Conservation (phyloP, 2,329 filamentous ascomycete genomes). For the Colletotrichum brevisporum region DNA sequence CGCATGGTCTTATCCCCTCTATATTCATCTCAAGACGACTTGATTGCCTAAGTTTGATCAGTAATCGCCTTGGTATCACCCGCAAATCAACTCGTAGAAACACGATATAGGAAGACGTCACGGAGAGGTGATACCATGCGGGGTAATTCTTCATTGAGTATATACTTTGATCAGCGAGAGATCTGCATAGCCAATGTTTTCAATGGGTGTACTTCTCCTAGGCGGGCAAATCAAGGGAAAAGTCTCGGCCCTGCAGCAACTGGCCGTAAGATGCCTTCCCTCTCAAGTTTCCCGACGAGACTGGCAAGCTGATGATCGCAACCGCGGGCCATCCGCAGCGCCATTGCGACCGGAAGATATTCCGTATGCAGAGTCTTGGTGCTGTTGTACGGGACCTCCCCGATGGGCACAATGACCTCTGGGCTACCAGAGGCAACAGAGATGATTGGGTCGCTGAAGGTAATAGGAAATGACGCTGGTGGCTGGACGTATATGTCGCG, state of each 20-base stretch:
- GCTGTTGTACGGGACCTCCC: conserved; percentile 21
- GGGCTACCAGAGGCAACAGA: conserved; percentile 13
- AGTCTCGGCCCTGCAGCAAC: neutral
- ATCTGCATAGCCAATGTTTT: too few species aligned
- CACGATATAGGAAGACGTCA: neutral
- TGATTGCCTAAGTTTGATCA: neutral
- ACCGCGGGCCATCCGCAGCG: conserved; percentile 36
- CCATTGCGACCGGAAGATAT: conserved; percentile 19
- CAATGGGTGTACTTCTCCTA: too few species aligned
- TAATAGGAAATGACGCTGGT: conserved; percentile 13
- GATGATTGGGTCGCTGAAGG: conserved; percentile 13
- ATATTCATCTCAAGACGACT: too few species aligned
- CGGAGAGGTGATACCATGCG: neutral
- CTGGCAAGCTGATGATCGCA: conserved; percentile 26
- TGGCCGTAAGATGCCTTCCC: neutral
- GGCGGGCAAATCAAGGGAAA: neutral
- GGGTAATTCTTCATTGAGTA: neutral
- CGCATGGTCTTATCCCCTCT: neutral
- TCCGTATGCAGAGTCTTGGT: conserved; percentile 9
- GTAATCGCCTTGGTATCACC: neutral
- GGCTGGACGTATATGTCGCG: conserved; percentile 28
- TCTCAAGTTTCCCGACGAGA: conserved; percentile 23
- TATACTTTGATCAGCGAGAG: too few species aligned
- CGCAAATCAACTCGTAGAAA: neutral
- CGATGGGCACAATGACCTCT: conserved; percentile 12